Evolutionary conservation across 2,329 filamentous ascomycete genomes (phyloP), one percentile per base, ranked within the genome.

Genomic region (Fusarium siculi): DNA sequence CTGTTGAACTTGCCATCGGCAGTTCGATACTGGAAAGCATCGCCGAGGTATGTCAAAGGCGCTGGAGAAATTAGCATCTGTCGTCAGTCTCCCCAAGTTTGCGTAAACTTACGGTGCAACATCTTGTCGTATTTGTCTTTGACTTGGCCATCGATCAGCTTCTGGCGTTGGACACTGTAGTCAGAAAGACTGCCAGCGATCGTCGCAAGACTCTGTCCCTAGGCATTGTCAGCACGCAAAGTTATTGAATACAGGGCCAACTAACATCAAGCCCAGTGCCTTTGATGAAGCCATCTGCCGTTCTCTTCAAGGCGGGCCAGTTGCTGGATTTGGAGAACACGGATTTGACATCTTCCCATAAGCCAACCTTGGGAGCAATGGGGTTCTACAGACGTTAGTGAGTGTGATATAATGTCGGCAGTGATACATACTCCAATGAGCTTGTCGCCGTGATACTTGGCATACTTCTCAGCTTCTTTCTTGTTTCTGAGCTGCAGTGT

Each of bases 1-100:
- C 76, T 81, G 46, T 81, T 80, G 53, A 75, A 71, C 28, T 75
- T 78, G 57, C 80, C 79, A 46, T 81, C 76, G 2, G 78, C 75
- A 15, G 73, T 75, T 16, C 76, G 50, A 47, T 78, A 79, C 42
- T 72, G 66, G 43, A 76, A 77, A 2, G 70, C 73, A 47, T 76
- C 70, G 2, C 76, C 77, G 5, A 79, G 70, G 39, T 78, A 78
- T 1, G 75, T 73, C 50, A 77, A 16, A 19, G 61, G 61, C 1
- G 61, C 61, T 63, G 19, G 1, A 11, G 4, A 4, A 23, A 9
- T 46, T 19, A 56, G 25, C 15, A 14, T 32, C 5, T 1, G 15
- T 5, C 3, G 19, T 36, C 9, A 18, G 9, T 16, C 10, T 7
- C 14, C 9, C 2, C 9, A 4, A 3, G 2, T 1, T 12, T 21